Base-by-base conservation (phyloP, 2,329 filamentous ascomycete species). In the Colletotrichum abscissum region DNA sequence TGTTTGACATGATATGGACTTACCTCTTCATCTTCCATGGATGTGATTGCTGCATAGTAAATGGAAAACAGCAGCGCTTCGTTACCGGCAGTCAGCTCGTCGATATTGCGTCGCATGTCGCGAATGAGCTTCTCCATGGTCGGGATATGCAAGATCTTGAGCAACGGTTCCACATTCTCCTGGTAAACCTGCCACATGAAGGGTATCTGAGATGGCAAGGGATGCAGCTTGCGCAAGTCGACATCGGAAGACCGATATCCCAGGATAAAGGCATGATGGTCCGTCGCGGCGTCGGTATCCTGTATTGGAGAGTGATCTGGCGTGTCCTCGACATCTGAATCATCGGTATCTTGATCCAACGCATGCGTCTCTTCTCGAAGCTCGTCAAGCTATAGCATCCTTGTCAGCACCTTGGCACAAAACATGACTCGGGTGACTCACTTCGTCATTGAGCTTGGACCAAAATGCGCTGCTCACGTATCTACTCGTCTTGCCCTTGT, bases 401-500 rank as follows among this genome's bases (percentile, higher is more conserved):
- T 5, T n/a, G 68, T 74, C 52, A 74, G 68, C 74, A 57, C 77
- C 75, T 63, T 77, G 78, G 42, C 7, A 35, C 14, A 30, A 65
- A 49, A 26, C 19, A 5, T n/a, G n/a, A 26, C 7, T 33, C 5
- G 42, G 24, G 24, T 46, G 16, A 76, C 83, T 67, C 81, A 92
- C 91, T 86, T 95, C 93, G 66, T 94, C 93, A 73, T 92, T 93
- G 64, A 95, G 86, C 74, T 90, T 93, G 24, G 92, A 90, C 92
- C 92, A 95, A 78, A 95, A 94, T 7, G 90, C 92, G 80, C 91
- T 94, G 83, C 92, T 94, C 76, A 95, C 90, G 79, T 95, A 95
- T 79, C 92, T 86, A 68, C 90, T 91, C 62, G 90, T 92, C 72
- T 89, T 90, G 52, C 91, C 92, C 68, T 87, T 87, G 72, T 95